Evolutionary conservation across 2,329 filamentous ascomycete genomes (phyloP), one percentile per base, ranked within the genome.

Genomic region (Ophiostoma novo-ulmi): DNA sequence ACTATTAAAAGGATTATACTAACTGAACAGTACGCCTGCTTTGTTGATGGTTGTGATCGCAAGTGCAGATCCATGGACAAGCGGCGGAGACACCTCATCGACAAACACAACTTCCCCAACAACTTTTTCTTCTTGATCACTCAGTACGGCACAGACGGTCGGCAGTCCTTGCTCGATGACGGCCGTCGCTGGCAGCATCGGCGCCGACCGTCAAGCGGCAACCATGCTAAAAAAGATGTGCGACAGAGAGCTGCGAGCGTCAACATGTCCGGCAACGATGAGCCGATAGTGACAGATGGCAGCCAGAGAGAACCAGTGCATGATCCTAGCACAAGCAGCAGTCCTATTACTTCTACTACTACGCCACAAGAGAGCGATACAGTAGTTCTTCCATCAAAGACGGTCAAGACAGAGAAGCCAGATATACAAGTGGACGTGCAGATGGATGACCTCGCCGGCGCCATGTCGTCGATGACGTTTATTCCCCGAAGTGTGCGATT

Each of bases 61-160:
- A 89, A 93, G 78, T 97, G 94, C 80, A 88, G 87, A 70, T 93
- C 91, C 4, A 89, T 91, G 39, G 89, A 92, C 76, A 98, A 97
- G 80, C 87, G 95, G 64, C 86, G 92, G 44, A 87, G 92, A 78
- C 94, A 99, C 82, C 84, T 97, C 74, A 92, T 97, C 75, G 94
- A 97, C 82, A 97, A 97, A 81, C 95, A 99, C 80, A 86, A 90
- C 81, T 99, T 95, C 77, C 94, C 94, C 13, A 88, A 87, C 77
- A 91, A 92, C 76, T 97, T 93, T 80, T 94, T 96, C 79, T 97
- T 96, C 76, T 88, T 88, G 68, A 87, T 98, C 69, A 90, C 96
- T 2, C 92, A 93, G 74, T 88, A 92, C 73, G 95, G 95, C n/a
- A 91, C 97, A 72, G 94, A 97, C 76, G 90, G 90, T 67, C 87